These are phyloP conservation scores for Calonectria pteridis DNA, from an alignment of 2,329 filamentous ascomycete species.

Conservation along the genomic window DNA sequence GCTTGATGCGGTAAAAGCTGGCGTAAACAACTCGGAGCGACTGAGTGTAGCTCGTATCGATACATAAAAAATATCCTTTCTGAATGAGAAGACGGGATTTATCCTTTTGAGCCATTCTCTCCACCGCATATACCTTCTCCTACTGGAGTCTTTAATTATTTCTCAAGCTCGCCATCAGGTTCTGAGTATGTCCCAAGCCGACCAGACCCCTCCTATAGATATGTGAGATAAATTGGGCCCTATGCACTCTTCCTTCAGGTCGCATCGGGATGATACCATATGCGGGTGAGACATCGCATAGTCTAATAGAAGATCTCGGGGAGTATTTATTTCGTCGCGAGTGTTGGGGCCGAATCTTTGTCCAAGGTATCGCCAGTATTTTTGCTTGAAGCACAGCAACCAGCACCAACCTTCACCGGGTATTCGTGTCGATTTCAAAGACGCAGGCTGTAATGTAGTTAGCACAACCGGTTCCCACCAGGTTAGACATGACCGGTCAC, in stretches of 20 bases:
- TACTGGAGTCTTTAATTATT: not conserved
- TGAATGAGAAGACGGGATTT: not conserved
- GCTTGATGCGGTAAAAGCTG: not conserved
- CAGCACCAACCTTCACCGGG: not conserved
- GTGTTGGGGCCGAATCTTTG: not conserved
- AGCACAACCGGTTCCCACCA: not conserved
- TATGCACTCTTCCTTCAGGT: not conserved
- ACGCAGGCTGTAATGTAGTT: not conserved
- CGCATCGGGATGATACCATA: not conserved
- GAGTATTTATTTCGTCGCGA: not conserved
- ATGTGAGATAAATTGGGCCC: not conserved
- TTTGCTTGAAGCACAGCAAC: not conserved
- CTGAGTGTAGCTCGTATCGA: not conserved
- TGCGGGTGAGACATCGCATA: not conserved
- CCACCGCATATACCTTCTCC: not conserved
- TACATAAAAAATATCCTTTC: not conserved
- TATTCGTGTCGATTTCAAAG: not conserved
- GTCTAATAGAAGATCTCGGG: not conserved
- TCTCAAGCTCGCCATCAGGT: not conserved
- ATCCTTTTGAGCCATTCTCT: not conserved
- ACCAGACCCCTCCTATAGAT: not conserved
- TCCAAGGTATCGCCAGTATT: not conserved
- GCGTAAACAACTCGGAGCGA: not conserved
- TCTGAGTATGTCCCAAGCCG: not conserved
- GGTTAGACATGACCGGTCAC: not conserved